A percentile compares a stretch with the other conserved stretches of the same genome.
These are phyloP conservation scores for Murraya paniculata DNA, from an alignment of 345 rosid genomes.

Conservation along the genomic window DNA sequence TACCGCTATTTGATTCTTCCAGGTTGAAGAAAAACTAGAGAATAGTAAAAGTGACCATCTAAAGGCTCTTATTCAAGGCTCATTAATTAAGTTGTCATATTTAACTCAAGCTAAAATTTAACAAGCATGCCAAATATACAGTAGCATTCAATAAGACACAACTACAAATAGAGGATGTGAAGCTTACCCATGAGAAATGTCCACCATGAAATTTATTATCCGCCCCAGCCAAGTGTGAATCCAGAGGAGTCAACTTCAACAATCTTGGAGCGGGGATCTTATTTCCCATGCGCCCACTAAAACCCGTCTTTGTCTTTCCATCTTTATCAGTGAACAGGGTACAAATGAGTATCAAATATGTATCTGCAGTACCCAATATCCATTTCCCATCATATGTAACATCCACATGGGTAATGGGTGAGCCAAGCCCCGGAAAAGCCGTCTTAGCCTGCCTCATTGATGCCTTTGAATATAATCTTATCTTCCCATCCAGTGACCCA, in stretches of 20 bases:
- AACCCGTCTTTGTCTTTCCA: conserved; percentile 87
- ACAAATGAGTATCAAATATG: conserved; percentile 81
- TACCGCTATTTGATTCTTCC: neutral
- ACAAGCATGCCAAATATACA: neutral
- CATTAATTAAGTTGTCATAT: neutral
- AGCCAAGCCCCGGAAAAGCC: conserved; percentile 95
- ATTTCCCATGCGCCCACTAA: conserved; percentile 89
- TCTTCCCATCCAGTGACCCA: conserved; percentile 92
- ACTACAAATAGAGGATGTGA: neutral
- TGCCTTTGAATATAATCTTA: conserved; percentile 78
- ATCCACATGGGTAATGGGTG: conserved; percentile 83
- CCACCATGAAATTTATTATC: conserved; percentile 84
- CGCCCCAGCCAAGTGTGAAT: conserved; percentile 86
- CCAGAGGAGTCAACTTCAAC: conserved; percentile 86
- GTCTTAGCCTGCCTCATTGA: conserved; percentile 95
- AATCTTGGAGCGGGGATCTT: conserved; percentile 87
- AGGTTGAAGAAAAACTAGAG: neutral
- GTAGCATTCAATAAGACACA: neutral
- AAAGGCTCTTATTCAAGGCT: neutral
- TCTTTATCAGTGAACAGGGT: conserved; percentile 90
- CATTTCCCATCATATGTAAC: conserved; percentile 94
- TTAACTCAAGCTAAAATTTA: neutral
- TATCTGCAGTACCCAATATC: conserved; percentile 90
- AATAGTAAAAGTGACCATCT: neutral
- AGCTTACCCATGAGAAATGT: conserved; percentile 97